Evolutionary conservation across 2,329 filamentous ascomycete genomes (phyloP), one percentile per base, ranked within the genome.

Genomic region (Aotearoamyces nothofagi): DNA sequence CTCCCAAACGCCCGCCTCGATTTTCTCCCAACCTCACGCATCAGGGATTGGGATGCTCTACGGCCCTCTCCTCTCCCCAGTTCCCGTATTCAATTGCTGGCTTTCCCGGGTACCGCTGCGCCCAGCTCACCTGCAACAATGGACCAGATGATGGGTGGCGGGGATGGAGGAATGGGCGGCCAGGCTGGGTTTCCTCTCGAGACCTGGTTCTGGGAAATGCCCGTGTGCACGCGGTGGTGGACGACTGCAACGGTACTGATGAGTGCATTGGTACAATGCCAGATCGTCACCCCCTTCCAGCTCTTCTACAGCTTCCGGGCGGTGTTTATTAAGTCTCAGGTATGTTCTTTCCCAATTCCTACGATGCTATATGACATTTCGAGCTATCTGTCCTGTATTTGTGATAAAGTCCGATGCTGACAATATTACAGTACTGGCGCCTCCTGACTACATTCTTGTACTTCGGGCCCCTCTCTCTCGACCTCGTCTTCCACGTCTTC

Each of bases 151-250:
- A 47, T 51, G 42, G 46, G 46, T 19, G 44, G 33, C 31, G 45
- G 41, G 17, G 44, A 47, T 29, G 45, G 43, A 10, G 46, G 44
- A 16, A 40, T 47, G 23, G 55, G 57, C 34, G 67, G 69, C 33
- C 68, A 64, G 41, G 69, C 65, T 34, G 61, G 66, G 30, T 61
- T 93, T 47, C 90, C 87, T 23, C 66, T 98, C 5, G 90, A 96
- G 56, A 78, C 87, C 42, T 98, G 90, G 90, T 96, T 94, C 56
- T 94, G 83, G 67, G 90, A 98, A 54, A 94, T 94, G 79, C 90
- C 90, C 3, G 73, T 90, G 15, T 92, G 86, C 55, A 98, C 90
- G 20, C 66, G 90, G 36, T 92, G 81, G 77, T 98, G 90, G 90
- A 96, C 90, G 13, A 86, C 83, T 14, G 84, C 86, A 4, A 92